phyloP scores from a whole-genome alignment of 768 basidiomycete genomes.

The Gymnopilus junonius region DNA sequence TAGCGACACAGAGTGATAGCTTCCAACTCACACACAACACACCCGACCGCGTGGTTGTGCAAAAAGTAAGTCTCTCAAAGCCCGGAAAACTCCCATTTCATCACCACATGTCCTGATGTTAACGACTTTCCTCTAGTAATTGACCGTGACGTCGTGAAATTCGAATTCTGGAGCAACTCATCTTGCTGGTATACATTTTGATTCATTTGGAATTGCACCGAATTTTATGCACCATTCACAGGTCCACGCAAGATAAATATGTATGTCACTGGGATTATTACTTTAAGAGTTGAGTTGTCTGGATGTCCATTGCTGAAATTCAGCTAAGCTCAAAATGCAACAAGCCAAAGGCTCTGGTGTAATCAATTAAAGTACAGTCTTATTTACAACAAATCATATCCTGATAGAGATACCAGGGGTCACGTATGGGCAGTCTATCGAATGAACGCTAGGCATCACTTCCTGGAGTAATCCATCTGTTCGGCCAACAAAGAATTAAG shows the following conservation, averaged over 20 bases:
- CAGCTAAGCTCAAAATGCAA: not conserved
- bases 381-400: not conserved
- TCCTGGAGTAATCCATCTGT: not conserved
- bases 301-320: no score
- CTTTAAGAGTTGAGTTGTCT: not conserved
- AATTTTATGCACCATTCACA: slow-evolving; percentile 10
- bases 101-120: not conserved
- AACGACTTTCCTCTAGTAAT: not conserved
- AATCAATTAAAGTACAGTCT: not conserved
- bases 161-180: not conserved
- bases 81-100: slow-evolving; percentile 8
- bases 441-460: not conserved
- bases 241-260: not conserved
- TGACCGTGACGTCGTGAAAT: not conserved
- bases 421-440: not conserved
- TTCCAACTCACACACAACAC: slow-evolving; percentile 14
- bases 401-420: not conserved
- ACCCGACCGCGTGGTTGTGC: slow-evolving; percentile 13
- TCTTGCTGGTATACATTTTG: slow-evolving; percentile 10
- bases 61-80: slow-evolving; percentile 10
- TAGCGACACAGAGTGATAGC: slow-evolving; percentile 4
- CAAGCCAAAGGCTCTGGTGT: not conserved
- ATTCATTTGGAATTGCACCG: slow-evolving; percentile 7
- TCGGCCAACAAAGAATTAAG: not conserved
- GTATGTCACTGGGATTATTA: not conserved